Evolutionary conservation across 1,284 basidiomycete genomes (phyloP), one percentile per base, ranked within the genome.

Genomic region (Salmacisia buchloeana): DNA sequence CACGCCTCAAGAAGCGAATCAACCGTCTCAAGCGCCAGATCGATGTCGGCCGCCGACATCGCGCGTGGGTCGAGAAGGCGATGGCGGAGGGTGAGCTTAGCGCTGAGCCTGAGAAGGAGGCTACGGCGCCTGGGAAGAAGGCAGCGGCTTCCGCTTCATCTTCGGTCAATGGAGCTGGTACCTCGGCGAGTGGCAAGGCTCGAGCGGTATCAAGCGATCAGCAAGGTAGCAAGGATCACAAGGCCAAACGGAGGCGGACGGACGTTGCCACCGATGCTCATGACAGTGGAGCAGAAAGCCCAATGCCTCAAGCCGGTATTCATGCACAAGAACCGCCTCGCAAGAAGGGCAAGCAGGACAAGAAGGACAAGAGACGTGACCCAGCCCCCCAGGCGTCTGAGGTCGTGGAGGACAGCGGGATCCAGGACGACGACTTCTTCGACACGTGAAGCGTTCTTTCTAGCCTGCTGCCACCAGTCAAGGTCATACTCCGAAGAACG

Each of bases 331-430:
- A 33, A 25, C 49, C 5, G 7, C 49, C 6, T 13, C 57, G 75
- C 60, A 69, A 71, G 68, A 74, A 73, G 35, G 71, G 68, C 35
- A 68, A 70, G 57, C 75, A 74, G 27, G 46, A 64, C 18, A 45
- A 46, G 63, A 69, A 74, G 58, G 76, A 76, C 33, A 71, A 72
- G 39, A 67, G 70, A 54, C 69, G 69, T 12, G 71, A 71, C 39
- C 65, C 36, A 61, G 59, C 59, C 29, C 58, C 64, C 27, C 62
- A 59, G 2, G 58, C 64, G 9, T 57, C 54, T 36, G 38, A 57
- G 21, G 63, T 54, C 18, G 58, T 49, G 18, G 41, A 58, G 38
- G 60, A 66, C 15, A 64, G 52, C 10, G 63, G 57, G 25, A 64
- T 69, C 61, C 62, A 66, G 59, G 68, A 59, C 21, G 70, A 72